A percentile compares a stretch with the other conserved stretches of the same genome.
phyloP scores from a whole-genome alignment of 2,329 filamentous ascomycete genomes.

The Colletotrichum salicis region DNA sequence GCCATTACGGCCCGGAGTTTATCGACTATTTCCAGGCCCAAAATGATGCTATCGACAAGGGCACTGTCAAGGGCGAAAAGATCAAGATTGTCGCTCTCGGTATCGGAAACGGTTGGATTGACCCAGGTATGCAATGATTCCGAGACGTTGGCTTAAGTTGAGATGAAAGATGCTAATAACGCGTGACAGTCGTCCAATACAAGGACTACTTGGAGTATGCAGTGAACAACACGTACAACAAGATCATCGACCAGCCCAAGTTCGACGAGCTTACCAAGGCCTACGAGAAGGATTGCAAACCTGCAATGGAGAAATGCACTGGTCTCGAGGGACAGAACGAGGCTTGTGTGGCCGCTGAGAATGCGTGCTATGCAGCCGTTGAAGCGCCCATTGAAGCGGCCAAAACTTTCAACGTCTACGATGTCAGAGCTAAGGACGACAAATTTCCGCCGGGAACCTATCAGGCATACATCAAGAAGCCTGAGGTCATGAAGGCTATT shows the following conservation, averaged over 20 bases:
- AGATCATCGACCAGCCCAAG: slow-evolving; percentile 38
- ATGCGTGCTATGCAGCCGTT: slow-evolving; percentile 42
- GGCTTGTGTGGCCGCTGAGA: slow-evolving; percentile 42
- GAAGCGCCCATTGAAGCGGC: slow-evolving; percentile 37
- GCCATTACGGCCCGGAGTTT: slow-evolving; percentile 68
- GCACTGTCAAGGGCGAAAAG: slow-evolving; percentile 51
- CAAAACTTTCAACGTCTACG: slow-evolving; percentile 57
- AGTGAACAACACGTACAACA: slow-evolving; percentile 54
- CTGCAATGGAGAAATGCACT: slow-evolving; percentile 37
- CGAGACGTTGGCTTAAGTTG: neutral
- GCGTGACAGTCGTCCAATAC: slow-evolving; percentile 44
- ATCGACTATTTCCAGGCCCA: slow-evolving; percentile 65
- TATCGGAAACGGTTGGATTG: slow-evolving; percentile 68
- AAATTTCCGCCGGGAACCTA: slow-evolving; percentile 53
- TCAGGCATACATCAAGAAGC: slow-evolving; percentile 50
- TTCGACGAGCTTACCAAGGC: slow-evolving; percentile 26
- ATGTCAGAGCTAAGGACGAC: slow-evolving; percentile 54
- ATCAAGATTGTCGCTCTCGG: slow-evolving; percentile 63
- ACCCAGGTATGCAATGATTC: slow-evolving; percentile 41
- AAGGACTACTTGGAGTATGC: slow-evolving; percentile 56
- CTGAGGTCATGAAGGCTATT: slow-evolving; percentile 53
- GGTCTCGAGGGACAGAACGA: slow-evolving; percentile 37
- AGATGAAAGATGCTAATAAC: neutral
- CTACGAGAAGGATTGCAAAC: slow-evolving; percentile 40
- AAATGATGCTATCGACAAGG: slow-evolving; percentile 61